These are phyloP conservation scores for Tulasnella sp. DNA, from an alignment of 768 basidiomycete species.

Conservation along the genomic window DNA sequence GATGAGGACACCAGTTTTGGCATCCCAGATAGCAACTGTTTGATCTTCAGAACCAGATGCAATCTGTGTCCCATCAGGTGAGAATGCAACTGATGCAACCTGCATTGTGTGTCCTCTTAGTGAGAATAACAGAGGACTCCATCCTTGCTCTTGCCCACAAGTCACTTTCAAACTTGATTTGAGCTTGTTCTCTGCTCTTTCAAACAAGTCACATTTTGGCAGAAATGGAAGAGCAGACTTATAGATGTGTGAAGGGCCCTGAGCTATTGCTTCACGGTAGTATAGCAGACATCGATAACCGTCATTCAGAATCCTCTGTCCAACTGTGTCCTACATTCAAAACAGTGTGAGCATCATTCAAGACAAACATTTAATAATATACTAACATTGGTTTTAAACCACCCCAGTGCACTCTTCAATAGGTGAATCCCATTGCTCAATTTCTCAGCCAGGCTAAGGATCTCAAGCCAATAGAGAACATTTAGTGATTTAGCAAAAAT, in stretches of 20 bases:
- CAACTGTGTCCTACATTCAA: background rate
- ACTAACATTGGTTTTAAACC: background rate
- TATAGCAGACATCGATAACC: background rate
- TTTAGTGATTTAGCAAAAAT: background rate
- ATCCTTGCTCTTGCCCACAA: background rate
- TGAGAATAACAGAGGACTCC: background rate
- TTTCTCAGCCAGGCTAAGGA: background rate
- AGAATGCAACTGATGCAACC: no score
- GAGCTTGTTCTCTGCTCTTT: background rate
- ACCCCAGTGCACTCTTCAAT: background rate
- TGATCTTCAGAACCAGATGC: no score
- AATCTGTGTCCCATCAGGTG: no score
- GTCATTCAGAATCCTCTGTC: background rate
- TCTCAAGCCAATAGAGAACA: background rate
- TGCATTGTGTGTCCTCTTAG: constrained; percentile 8
- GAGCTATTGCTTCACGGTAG: background rate
- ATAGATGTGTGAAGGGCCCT: background rate
- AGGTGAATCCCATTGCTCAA: background rate
- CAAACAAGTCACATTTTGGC: background rate
- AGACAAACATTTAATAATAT: background rate
- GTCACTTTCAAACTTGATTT: background rate
- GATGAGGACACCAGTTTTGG: no score
- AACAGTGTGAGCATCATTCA: background rate
- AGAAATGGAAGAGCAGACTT: background rate
- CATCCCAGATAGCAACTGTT: no score